Conservation (phyloP, 2,329 filamentous ascomycete genomes). For the Scedosporium aurantiacum region DNA sequence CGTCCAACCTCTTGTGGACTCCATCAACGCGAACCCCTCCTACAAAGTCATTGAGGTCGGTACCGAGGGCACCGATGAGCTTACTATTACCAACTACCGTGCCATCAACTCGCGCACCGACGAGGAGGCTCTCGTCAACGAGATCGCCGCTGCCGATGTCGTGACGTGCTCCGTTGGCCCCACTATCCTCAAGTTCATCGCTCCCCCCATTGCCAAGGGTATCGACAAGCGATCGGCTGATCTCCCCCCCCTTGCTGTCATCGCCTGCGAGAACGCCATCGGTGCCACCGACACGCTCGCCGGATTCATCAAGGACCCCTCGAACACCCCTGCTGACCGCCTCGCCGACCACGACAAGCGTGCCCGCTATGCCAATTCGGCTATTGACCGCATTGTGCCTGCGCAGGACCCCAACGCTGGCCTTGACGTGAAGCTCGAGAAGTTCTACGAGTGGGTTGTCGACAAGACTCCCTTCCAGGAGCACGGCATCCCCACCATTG, state of each 20-base stretch:
- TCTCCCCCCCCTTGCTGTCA: conserved; percentile 67
- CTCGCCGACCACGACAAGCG: conserved; percentile 59
- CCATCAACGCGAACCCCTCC: conserved; percentile 60
- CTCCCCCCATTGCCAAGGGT: conserved; percentile 88
- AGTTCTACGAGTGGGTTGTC: conserved; percentile 98
- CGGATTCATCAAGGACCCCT: conserved; percentile 63
- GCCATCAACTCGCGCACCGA: conserved; percentile 91
- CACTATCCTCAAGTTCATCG: conserved; percentile 92
- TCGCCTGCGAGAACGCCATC: conserved; percentile 97
- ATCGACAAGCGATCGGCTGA: conserved; percentile 63
- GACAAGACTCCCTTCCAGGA: conserved; percentile 76
- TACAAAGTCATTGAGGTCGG: conserved; percentile 95
- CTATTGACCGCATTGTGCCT: conserved; percentile 96
- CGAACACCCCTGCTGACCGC: conserved; percentile 58
- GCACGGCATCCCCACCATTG: conserved; percentile 54
- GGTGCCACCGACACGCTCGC: conserved; percentile 84
- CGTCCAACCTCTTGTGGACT: conserved; percentile 68
- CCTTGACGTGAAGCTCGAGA: conserved; percentile 89
- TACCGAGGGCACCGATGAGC: conserved; percentile 66
- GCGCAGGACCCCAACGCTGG: conserved; percentile 72
- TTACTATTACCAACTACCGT: conserved; percentile 86
- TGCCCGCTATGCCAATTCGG: conserved; percentile 90
- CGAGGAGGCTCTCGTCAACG: conserved; percentile 68
- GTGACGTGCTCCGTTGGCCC: conserved; percentile 97
- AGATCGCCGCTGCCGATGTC: conserved; percentile 77